These are phyloP conservation scores for Hyphopichia homilentoma DNA, from an alignment of 805 yeast species.

Conservation along the genomic window DNA sequence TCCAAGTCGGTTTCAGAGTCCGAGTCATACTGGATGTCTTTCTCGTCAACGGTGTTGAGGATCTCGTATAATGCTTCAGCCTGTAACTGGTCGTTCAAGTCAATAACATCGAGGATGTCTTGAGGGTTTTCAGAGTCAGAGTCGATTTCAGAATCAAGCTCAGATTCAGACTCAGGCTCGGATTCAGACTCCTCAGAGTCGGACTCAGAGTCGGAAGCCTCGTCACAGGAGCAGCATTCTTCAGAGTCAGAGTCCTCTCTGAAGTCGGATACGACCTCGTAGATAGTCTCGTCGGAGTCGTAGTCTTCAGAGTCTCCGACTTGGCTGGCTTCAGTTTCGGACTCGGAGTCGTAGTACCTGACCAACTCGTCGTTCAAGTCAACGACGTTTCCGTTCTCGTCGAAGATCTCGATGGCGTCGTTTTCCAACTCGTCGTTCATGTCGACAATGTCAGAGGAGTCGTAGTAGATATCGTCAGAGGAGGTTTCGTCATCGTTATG, in stretches of 20 bases:
- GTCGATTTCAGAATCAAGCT: constrained; percentile 10
- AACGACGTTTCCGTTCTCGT: constrained; percentile 19
- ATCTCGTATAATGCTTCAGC: constrained; percentile 26
- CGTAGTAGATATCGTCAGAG: constrained; percentile 5
- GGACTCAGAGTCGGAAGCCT: constrained; percentile 14
- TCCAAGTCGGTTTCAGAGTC: constrained; percentile 13
- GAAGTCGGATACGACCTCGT: constrained; percentile 23
- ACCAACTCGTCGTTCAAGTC: constrained; percentile 30
- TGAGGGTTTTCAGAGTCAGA: constrained; percentile 22
- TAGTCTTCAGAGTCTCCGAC: constrained; percentile 8
- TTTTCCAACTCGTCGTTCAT: constrained; percentile 35
- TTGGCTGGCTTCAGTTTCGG: constrained; percentile 17
- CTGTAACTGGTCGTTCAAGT: constrained; percentile 37
- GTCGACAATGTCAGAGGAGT: constrained; percentile 13
- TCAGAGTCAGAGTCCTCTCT: constrained; percentile 14
- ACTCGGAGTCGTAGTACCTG: constrained; percentile 23
- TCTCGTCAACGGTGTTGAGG: constrained; percentile 4
- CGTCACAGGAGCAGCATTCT: too few relatives aligned
- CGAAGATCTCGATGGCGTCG: constrained; percentile 20
- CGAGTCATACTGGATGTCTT: constrained; percentile 9
- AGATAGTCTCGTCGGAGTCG: constrained; percentile 10
- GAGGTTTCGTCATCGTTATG: constrained; percentile 9
- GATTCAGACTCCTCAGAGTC: constrained; percentile 4
- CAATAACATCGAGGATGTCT: constrained; percentile 31
- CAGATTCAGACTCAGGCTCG: constrained; percentile 7